Base-by-base conservation (phyloP, 129 eudicot species). In the Erigeron canadensis region DNA sequence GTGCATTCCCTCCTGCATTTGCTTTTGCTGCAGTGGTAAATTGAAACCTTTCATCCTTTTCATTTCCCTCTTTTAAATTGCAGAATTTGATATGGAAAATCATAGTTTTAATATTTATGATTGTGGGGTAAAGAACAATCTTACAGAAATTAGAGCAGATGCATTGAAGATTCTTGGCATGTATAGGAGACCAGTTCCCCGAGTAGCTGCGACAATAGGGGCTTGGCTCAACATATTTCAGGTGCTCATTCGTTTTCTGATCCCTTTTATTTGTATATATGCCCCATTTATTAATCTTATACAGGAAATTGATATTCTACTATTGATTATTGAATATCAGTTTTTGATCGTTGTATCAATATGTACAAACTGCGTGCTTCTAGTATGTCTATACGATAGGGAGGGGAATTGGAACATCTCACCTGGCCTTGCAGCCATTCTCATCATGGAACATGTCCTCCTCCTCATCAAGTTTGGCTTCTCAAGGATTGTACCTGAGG, bases 171-270 rank as follows among this genome's bases (percentile, higher is more conserved):
- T 94, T 76, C 97, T 94, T 67, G 91, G 75, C 61, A 87, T 94
- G 89, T 76, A 78, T 59, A 90, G 82, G 83, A 81, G 99, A 75
- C 99, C 99, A 3, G 78, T 76, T 55, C 99, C 99, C 63, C 97
- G 85, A 54, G 82, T 87, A 11, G 86, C 84, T 69, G 93, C 94
- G 10, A 90, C 97, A 21, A 90, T 90, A 48, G 99, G 99, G 19
- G 99, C 99, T 55, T 94, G 99, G 97, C 83, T 90, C 0, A 90
- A 87, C 77, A 90, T 94, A 77, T 94, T 94, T 83, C 99, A 94
- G 95, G 97, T 91, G 65, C 4, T 56, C 2, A 10, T 13, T 42
- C 48, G 55, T 12, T 57, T 41, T 41, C 13, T 44, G 46, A 16
- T 70, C 21, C 51, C 7, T 15, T 70, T 17, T 6, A 10, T 37